Conservation (phyloP, 352 stramenopile species). For the Pythium periplocum region DNA sequence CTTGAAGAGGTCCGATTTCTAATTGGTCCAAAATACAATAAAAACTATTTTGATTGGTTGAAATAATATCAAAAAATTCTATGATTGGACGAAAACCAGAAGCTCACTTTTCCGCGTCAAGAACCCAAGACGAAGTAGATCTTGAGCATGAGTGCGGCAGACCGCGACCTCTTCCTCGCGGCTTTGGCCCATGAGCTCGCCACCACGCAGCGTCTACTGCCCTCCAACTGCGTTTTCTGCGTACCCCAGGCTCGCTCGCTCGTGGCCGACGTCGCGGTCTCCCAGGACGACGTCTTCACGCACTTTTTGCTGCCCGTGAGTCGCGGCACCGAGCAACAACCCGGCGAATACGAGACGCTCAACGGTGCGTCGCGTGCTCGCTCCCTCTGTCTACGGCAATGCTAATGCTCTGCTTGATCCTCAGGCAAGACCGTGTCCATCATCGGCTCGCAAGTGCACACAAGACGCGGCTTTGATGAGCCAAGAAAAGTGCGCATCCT, state of each 20-base stretch:
- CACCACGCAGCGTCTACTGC: slow-evolving; percentile 47
- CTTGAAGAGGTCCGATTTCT: too few relatives aligned
- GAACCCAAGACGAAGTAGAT: background rate
- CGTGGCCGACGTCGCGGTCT: slow-evolving; percentile 28
- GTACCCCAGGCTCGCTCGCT: slow-evolving; percentile 62
- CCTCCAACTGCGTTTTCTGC: slow-evolving; percentile 51
- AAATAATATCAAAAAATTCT: too few relatives aligned
- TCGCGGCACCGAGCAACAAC: slow-evolving; percentile 12
- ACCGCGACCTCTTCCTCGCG: slow-evolving; percentile 32
- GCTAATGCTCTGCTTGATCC: slow-evolving; percentile 15
- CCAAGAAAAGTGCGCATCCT: slow-evolving; percentile 61
- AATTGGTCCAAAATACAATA: too few relatives aligned
- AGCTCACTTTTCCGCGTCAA: background rate
- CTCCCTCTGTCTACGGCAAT: too few relatives aligned
- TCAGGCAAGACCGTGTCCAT: slow-evolving; percentile 51
- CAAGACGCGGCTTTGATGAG: slow-evolving; percentile 41
- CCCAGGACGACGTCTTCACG: slow-evolving; percentile 40
- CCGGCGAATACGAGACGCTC: slow-evolving; percentile 59
- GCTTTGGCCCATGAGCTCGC: slow-evolving; percentile 36
- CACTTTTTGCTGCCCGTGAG: slow-evolving; percentile 45
- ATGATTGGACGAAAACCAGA: background rate
- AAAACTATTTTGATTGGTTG: too few relatives aligned
- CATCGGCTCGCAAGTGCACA: slow-evolving; percentile 51
- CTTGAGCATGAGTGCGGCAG: background rate
- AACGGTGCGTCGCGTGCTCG: slow-evolving; percentile 21